Evolutionary conservation across 345 rosid genomes (phyloP).

Genomic region (Syzygium aromaticum): DNA sequence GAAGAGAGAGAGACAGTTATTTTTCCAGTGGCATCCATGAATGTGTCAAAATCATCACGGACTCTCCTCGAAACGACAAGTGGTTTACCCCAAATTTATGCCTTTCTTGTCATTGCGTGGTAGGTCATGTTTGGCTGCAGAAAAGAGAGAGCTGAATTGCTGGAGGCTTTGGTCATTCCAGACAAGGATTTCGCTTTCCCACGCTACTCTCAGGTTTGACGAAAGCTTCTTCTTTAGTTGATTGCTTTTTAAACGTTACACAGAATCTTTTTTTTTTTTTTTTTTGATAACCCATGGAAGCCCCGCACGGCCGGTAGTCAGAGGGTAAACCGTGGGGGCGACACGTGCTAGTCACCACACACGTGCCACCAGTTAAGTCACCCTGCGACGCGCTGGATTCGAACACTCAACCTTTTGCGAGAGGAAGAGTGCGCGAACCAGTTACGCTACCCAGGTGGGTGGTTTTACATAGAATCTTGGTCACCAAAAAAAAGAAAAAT

Average conservation of each 20-base stretch:
- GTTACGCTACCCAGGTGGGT: too few species aligned
- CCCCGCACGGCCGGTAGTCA: too few species aligned
- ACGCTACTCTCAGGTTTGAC: conserved; percentile 8
- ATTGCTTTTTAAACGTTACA: not conserved
- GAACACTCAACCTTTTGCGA: too few species aligned
- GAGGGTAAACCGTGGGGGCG: too few species aligned
- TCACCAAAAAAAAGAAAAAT: not conserved
- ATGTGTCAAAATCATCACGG: not conserved
- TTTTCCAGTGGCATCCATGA: not conserved
- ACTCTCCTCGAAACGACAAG: not conserved
- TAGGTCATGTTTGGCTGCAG: conserved; percentile 13
- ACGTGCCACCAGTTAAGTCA: too few species aligned
- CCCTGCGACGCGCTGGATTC: too few species aligned
- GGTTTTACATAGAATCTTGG: not conserved
- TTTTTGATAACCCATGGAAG: too few species aligned
- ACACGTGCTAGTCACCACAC: too few species aligned
- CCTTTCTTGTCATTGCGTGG: not conserved
- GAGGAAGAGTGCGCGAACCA: too few species aligned
- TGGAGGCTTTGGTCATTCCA: conserved; percentile 18
- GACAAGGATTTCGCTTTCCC: conserved; percentile 13
- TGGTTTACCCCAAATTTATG: not conserved
- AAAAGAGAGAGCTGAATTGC: conserved; percentile 24
- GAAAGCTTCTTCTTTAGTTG: not conserved
- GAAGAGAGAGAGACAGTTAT: not conserved
- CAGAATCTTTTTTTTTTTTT: too few species aligned